These are phyloP conservation scores for Hirschioporus abietinus DNA, from an alignment of 768 basidiomycete species.

Conservation along the genomic window DNA sequence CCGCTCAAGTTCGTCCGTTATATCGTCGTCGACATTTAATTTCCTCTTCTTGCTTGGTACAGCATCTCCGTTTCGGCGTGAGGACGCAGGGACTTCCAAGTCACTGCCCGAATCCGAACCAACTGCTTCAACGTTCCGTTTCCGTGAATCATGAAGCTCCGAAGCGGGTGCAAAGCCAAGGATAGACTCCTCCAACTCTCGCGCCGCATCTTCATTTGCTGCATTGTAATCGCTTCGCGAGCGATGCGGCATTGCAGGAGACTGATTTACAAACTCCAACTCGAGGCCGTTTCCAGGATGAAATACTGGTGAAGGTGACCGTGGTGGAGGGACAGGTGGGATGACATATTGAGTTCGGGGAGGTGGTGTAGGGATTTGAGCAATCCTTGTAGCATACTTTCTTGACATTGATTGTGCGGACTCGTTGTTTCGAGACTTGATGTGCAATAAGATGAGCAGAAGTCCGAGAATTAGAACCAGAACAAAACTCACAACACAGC, in stretches of 20 bases:
- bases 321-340: conserved; percentile 27
- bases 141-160: conserved; percentile 36
- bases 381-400: conserved; percentile 49
- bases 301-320: conserved; percentile 27
- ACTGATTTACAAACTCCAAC: conserved; percentile 4
- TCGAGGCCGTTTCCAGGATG: background rate
- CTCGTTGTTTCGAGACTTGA: conserved; percentile 62
- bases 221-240: background rate
- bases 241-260: background rate
- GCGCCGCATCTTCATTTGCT: conserved; percentile 51
- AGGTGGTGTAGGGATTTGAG: conserved; percentile 37
- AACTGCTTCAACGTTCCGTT: conserved; percentile 43
- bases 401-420: conserved; percentile 58
- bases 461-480: background rate
- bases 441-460: conserved; percentile 8
- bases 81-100: conserved; percentile 35
- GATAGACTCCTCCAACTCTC: conserved; percentile 51
- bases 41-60: conserved; percentile 60
- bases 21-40: conserved; percentile 38
- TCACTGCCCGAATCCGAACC: conserved; percentile 59
- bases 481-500: conserved; percentile 46
- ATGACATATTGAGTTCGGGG: conserved; percentile 25
- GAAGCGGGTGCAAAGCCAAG: conserved; percentile 30
- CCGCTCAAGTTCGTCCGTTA: conserved; percentile 46
- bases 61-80: conserved; percentile 32